These are phyloP conservation scores for Ophiocordyceps sinensis DNA, from an alignment of 2,329 filamentous ascomycete species.

Conservation along the genomic window DNA sequence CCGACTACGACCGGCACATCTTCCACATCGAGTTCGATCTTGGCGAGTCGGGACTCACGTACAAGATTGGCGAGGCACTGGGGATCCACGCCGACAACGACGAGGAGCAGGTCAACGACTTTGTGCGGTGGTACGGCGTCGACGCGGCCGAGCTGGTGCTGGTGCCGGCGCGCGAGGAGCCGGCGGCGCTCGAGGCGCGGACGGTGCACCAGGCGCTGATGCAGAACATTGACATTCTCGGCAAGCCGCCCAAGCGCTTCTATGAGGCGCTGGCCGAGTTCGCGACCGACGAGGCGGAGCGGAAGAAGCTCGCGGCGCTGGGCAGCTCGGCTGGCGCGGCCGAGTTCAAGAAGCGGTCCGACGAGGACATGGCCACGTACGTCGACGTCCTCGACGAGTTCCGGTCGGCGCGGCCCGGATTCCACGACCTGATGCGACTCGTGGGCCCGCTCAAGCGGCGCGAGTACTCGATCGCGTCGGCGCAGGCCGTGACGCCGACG, in stretches of 20 bases:
- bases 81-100: conserved; percentile 96
- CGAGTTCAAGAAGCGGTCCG: conserved; percentile 83
- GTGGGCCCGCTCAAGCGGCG: conserved; percentile 86
- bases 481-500: conserved; percentile 82
- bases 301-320: conserved; percentile 62
- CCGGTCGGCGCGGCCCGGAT: conserved; percentile 70
- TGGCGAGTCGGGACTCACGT: conserved; percentile 77
- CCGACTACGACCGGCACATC: conserved; percentile 90
- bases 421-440: conserved; percentile 79
- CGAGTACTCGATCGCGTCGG: conserved; percentile 98
- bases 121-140: conserved; percentile 83
- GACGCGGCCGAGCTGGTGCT: conserved; percentile 76
- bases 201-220: conserved; percentile 85
- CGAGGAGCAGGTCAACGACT: conserved; percentile 58
- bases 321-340: conserved; percentile 65
- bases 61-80: conserved; percentile 93
- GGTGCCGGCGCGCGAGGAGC: conserved; percentile 72
- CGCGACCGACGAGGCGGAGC: conserved; percentile 69
- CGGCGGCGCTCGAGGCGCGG: conserved; percentile 62
- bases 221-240: conserved; percentile 93
- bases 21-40: conserved; percentile 99
- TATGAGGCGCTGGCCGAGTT: conserved; percentile 86
- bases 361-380: conserved; percentile 84
- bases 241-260: conserved; percentile 93
- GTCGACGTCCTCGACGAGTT: conserved; percentile 86